Percentiles rank a stretch among this genome's conserved stretches.
These are phyloP conservation scores for Tolypocladium capitatum DNA, from an alignment of 2,329 filamentous ascomycete species.

Conservation along the genomic window DNA sequence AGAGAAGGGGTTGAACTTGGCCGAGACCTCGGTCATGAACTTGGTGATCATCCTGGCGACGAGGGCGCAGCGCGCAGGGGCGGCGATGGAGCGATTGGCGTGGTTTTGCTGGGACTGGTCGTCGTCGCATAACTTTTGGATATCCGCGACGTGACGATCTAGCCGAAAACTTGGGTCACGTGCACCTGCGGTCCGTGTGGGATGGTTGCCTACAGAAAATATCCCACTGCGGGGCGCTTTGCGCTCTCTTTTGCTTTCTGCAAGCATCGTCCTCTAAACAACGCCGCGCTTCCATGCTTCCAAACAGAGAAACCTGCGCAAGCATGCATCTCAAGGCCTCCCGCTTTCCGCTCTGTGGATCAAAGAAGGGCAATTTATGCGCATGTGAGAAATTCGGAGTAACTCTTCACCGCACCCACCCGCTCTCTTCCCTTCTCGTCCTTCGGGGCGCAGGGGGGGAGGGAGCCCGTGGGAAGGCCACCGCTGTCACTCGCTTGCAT, in stretches of 20 bases:
- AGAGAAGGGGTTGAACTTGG: slow-evolving; percentile 88
- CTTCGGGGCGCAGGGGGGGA: neutral
- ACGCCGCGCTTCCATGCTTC: slow-evolving; percentile 12
- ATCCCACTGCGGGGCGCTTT: neutral
- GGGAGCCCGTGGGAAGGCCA: slow-evolving; percentile 1
- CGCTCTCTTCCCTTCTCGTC: neutral
- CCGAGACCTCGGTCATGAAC: slow-evolving; percentile 73
- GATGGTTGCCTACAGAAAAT: neutral
- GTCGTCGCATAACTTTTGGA: neutral
- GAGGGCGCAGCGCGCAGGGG: slow-evolving; percentile 3
- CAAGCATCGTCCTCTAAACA: slow-evolving; percentile 11
- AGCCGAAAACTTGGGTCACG: slow-evolving; percentile 5
- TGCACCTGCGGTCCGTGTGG: neutral
- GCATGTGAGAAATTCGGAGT: slow-evolving; percentile 14
- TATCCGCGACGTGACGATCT: no score
- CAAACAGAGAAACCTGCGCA: slow-evolving; percentile 7
- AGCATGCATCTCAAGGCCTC: neutral
- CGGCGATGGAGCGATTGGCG: neutral
- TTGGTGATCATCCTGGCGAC: slow-evolving; percentile 59
- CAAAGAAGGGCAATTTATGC: neutral
- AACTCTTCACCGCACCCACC: slow-evolving; percentile 6
- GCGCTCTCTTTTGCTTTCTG: slow-evolving; percentile 1
- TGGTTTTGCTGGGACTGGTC: neutral
- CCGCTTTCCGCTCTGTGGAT: neutral
- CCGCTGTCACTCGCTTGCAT: slow-evolving; percentile 6